These are phyloP conservation scores for Rhodosorus marinus DNA, from an alignment of 23 red algal species.

Conservation along the genomic window DNA sequence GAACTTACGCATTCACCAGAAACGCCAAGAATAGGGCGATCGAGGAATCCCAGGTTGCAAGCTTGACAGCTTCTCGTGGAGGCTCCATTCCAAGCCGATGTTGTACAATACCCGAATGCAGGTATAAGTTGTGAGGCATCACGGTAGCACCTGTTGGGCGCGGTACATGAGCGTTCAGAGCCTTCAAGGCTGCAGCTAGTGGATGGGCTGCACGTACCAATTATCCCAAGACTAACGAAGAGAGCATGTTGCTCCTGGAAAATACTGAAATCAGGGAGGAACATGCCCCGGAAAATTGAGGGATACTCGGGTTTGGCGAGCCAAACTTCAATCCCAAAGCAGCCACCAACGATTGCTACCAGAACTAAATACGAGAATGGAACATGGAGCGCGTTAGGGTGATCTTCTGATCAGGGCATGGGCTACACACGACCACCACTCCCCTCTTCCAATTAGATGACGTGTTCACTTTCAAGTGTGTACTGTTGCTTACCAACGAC, in stretches of 20 bases:
- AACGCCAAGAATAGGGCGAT: conserved; percentile 15
- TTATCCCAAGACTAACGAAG: conserved; percentile 9
- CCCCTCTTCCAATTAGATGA: background rate
- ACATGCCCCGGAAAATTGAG: background rate
- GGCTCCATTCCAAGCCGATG: conserved; percentile 30
- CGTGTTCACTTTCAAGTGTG: no score
- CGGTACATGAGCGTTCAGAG: no score
- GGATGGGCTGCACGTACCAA: no score
- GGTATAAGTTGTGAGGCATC: conserved; percentile 54
- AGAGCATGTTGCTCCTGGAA: conserved; percentile 13
- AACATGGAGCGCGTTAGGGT: conserved; percentile 6
- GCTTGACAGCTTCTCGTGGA: conserved; percentile 27
- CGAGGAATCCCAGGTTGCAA: conserved; percentile 24
- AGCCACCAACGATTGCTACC: no score
- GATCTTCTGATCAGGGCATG: conserved; percentile 10
- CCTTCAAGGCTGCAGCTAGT: no score
- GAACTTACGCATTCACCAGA: conserved; percentile 22
- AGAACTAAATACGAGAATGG: no score
- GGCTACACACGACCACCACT: conserved; percentile 3
- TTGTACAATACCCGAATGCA: conserved; percentile 88
- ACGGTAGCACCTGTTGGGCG: no score
- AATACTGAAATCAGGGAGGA: conserved; percentile 13
- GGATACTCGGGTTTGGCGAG: conserved; percentile 1
- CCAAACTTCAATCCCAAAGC: conserved; percentile 13
- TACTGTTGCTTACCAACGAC: no score